phyloP scores from a whole-genome alignment of 441 rosid genomes.

The Pelargonium citronellum region DNA sequence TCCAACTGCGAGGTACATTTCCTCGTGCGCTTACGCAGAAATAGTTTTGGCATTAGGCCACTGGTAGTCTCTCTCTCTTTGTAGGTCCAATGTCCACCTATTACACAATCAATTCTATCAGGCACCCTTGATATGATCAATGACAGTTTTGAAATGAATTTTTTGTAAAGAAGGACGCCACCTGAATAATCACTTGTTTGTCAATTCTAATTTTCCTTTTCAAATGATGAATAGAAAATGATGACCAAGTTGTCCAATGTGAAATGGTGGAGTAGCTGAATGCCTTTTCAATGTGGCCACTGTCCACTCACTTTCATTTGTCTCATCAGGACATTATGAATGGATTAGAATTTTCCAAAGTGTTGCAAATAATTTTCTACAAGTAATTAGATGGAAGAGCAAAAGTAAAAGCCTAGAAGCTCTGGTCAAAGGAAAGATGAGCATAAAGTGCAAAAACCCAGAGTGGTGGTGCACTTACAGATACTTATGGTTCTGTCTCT shows the following conservation, averaged over 20 bases:
- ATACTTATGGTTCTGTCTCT: constrained; percentile 2
- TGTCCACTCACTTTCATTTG: neutral
- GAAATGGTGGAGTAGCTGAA: neutral
- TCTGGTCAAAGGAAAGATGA: constrained; percentile 12
- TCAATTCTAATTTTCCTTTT: constrained; percentile 2
- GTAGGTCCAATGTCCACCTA: no score
- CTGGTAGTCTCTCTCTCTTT: no score
- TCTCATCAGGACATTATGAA: neutral
- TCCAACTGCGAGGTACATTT: no score
- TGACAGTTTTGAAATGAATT: no score
- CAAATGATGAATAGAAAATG: constrained; percentile 3
- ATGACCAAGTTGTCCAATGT: constrained; percentile 7
- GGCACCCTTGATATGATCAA: no score
- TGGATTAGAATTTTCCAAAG: constrained; percentile 8
- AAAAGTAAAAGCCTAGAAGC: neutral
- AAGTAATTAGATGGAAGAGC: neutral
- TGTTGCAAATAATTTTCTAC: constrained; percentile 7
- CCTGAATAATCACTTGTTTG: neutral
- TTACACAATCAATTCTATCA: no score
- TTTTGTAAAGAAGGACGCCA: neutral
- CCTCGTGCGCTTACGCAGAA: no score
- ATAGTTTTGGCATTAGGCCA: no score
- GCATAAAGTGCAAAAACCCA: constrained; percentile 5
- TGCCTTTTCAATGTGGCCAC: constrained; percentile 15
- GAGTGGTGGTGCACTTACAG: constrained; percentile 15